These are phyloP conservation scores for Pinus albicaulis DNA, from an alignment of 75 land plant genomes.

Conservation along the genomic window DNA sequence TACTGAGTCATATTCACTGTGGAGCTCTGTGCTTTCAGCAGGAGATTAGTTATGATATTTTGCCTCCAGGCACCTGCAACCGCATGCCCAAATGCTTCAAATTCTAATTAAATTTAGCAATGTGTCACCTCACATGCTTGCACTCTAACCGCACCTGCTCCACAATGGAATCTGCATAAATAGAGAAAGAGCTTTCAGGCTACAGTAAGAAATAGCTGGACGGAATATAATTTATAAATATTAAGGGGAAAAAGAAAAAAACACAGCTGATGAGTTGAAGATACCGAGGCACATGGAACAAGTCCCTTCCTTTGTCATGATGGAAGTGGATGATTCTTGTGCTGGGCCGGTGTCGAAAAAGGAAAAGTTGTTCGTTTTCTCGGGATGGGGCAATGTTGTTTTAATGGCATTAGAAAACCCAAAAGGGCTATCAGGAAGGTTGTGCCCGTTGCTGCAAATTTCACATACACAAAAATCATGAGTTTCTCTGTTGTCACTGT, in stretches of 20 bases:
- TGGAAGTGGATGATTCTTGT: background rate
- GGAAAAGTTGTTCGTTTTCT: background rate
- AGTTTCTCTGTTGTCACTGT: background rate
- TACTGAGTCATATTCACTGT: background rate
- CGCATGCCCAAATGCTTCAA: background rate
- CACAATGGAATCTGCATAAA: constrained; percentile 4
- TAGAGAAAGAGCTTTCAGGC: background rate
- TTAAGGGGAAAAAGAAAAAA: background rate
- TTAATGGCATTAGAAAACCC: background rate
- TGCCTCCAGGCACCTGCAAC: no score
- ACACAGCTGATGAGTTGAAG: background rate
- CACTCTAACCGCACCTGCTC: constrained; percentile 5
- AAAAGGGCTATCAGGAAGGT: constrained; percentile 10
- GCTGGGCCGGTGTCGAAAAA: background rate
- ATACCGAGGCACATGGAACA: background rate
- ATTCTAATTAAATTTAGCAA: background rate
- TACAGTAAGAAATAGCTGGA: background rate
- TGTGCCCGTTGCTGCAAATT: constrained; percentile 6
- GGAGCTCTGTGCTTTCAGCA: background rate
- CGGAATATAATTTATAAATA: background rate
- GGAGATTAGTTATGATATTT: no score
- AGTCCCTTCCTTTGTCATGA: constrained; percentile 1
- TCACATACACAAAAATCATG: background rate
- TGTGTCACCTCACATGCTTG: background rate
- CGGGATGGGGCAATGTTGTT: background rate